A percentile compares a stretch with the other conserved stretches of the same genome.
These are phyloP conservation scores for Musa itinerans DNA, from an alignment of 176 grass and related monocot genomes.

Conservation along the genomic window DNA sequence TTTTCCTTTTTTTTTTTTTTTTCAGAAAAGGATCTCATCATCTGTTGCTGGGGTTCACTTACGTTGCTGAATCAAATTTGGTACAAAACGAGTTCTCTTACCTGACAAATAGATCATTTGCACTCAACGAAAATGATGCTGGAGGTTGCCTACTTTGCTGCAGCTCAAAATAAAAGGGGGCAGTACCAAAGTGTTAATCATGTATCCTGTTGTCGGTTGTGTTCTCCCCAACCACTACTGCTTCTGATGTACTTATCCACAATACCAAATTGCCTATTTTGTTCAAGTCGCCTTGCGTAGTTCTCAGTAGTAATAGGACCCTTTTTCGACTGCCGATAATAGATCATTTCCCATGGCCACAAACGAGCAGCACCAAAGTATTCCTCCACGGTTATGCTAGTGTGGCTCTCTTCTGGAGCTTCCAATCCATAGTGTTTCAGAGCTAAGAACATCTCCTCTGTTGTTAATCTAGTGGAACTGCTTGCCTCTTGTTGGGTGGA, in stretches of 20 bases:
- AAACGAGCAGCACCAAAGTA: slow-evolving; percentile 52
- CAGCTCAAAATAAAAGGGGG: neutral
- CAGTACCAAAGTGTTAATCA: too few relatives aligned
- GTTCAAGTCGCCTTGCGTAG: slow-evolving; percentile 42
- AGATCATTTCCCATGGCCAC: slow-evolving; percentile 63
- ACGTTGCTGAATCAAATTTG: neutral
- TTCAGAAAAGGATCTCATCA: slow-evolving; percentile 19
- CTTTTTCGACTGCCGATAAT: slow-evolving; percentile 34
- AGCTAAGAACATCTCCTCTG: slow-evolving; percentile 37
- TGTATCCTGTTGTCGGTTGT: neutral
- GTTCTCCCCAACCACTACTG: slow-evolving; percentile 59
- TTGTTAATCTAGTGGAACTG: slow-evolving; percentile 37
- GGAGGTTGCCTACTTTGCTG: neutral
- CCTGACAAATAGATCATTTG: neutral
- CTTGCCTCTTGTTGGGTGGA: slow-evolving; percentile 1
- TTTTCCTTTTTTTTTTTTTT: too few relatives aligned
- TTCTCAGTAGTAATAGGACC: slow-evolving; percentile 59
- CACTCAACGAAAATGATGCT: neutral
- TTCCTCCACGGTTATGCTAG: slow-evolving; percentile 25
- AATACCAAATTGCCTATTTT: slow-evolving; percentile 55
- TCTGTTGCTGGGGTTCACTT: neutral
- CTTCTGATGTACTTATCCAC: slow-evolving; percentile 56
- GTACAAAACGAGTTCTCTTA: neutral
- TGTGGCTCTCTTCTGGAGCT: slow-evolving; percentile 17
- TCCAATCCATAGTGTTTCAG: slow-evolving; percentile 32